Base-by-base conservation (phyloP, 179 eudicot species). In the Spinacia oleracea region DNA sequence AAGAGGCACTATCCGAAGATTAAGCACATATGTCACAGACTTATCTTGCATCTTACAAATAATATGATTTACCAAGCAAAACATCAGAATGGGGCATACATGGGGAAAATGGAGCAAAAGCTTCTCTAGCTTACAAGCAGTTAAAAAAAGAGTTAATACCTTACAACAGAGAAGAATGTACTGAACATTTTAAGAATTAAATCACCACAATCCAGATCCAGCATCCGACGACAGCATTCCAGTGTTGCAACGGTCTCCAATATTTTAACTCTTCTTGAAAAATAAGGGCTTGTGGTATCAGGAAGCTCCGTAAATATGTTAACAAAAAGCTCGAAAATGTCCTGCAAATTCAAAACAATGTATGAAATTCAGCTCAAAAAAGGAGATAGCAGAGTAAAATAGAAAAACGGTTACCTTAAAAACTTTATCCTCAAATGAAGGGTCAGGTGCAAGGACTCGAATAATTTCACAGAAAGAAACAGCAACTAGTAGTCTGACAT, bases 361-460 rank as follows among this genome's bases (percentile, higher is more conserved):
- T 48, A 20, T 23, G 32, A 56, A 21, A 34, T 16, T 16, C 10
- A 56, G 27, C 38, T 15, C 32, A 18, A 40, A 7, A 38, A 63
- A 21, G 7, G 15, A 51, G 35, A 11, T n/a, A 40, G 45, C 35
- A 32, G 38, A 70, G 23, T 48, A 5, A 48, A 48, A 48, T 12
- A 11, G 48, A 11, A 42, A 21, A 72, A 18, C n/a, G 10, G 3
- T 79, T 77, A 94, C 98, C 98, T 85, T 87, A 51, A 82, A 84
- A 32, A 81, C 78, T 66, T 81, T 83, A 80, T 89, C 91, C 67
- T 83, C 79, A 73, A 90, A 90, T 53, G 83, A 88, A 53, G 99
- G 99, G 75, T 92, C 85, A 72, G 98, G 99, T 60, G 98, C 97
- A 74, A 93, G 84, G 73, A 96, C 76, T 81, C 97, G 82, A 66